Evolutionary conservation across 257 asterid species (phyloP), one percentile per base, ranked within the genome.

Genomic region (Anisodus acutangulus): DNA sequence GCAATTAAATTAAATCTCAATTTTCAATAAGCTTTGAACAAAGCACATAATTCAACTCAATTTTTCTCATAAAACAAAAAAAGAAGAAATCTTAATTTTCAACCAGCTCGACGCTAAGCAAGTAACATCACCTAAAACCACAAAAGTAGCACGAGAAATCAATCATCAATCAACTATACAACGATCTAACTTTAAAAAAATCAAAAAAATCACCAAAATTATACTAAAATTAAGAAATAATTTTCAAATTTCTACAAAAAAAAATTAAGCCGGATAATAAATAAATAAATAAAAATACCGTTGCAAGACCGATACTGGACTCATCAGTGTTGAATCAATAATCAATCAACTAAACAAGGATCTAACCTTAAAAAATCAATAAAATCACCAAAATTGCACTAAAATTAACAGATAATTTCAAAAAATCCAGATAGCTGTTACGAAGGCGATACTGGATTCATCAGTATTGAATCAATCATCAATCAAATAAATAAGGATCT

Each of bases 381-480:
- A 76, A 49, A 66, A n/a, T 43, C 19, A 79, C 78, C 3, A 43
- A 41, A 82, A 51, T 4, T 64, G 22, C 0, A 47, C 72, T 26
- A 4, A 64, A 66, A 31, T 66, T 6, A 66, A 51, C 51, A 66
- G 10, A 54, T 13, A 57, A 72, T 17, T 43, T 31, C 37, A 4
- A 55, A 71, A 31, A 54, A 12, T 1, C 19, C 7, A n/a, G 11
- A 15, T 37, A 3, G 3, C 98, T 96, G 93, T 91, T 95, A 66
- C 96, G 93, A 60, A 95, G 89, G 47, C 98, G 90, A 95, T 95
- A 91, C 97, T 95, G 72, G 98, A 92, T 90, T 95, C 98, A 9
- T 93, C 98, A 57, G 98, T 91, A 89, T 93, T 95, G 91, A 39
- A 35, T 37, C 15, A 55, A 59, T 54, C 62, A 79, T 35, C 64